phyloP scores from a whole-genome alignment of 768 basidiomycete genomes.

The Lactarius trivialis region DNA sequence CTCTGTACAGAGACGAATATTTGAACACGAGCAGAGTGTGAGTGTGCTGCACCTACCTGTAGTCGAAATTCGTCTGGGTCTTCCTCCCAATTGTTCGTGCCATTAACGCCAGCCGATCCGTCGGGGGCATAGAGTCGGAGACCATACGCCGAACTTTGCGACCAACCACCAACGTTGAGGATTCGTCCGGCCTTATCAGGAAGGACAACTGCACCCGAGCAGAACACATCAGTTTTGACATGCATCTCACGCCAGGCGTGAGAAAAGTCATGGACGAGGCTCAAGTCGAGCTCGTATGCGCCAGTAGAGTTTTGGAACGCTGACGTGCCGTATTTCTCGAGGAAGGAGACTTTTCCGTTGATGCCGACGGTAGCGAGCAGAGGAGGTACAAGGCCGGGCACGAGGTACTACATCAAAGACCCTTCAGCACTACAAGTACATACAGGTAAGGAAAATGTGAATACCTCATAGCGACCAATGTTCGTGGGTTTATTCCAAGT shows the following conservation, averaged over 20 bases:
- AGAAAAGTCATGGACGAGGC: slow-evolving; percentile 38
- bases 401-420: slow-evolving; percentile 32
- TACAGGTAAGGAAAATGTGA: too few relatives aligned
- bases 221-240: slow-evolving; percentile 73
- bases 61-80: slow-evolving; percentile 49
- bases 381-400: slow-evolving; percentile 60
- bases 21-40: background rate
- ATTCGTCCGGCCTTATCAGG: slow-evolving; percentile 67
- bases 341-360: slow-evolving; percentile 76
- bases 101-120: slow-evolving; percentile 59
- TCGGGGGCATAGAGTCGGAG: slow-evolving; percentile 70
- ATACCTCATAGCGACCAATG: too few relatives aligned
- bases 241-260: slow-evolving; percentile 72
- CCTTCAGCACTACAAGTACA: background rate
- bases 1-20: slow-evolving; percentile 30
- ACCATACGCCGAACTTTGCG: slow-evolving; percentile 61
- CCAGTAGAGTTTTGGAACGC: slow-evolving; percentile 62
- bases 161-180: slow-evolving; percentile 67
- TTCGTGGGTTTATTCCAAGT: too few relatives aligned
- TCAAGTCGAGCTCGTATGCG: slow-evolving; percentile 71
- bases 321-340: slow-evolving; percentile 67
- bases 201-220: slow-evolving; percentile 63
- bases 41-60: slow-evolving; percentile 40
- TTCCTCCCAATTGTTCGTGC: slow-evolving; percentile 78
- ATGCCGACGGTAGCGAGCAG: slow-evolving; percentile 69